Base-by-base conservation (phyloP, 2,329 filamentous ascomycete genomes). In the Monosporascus cannonballus region DNA sequence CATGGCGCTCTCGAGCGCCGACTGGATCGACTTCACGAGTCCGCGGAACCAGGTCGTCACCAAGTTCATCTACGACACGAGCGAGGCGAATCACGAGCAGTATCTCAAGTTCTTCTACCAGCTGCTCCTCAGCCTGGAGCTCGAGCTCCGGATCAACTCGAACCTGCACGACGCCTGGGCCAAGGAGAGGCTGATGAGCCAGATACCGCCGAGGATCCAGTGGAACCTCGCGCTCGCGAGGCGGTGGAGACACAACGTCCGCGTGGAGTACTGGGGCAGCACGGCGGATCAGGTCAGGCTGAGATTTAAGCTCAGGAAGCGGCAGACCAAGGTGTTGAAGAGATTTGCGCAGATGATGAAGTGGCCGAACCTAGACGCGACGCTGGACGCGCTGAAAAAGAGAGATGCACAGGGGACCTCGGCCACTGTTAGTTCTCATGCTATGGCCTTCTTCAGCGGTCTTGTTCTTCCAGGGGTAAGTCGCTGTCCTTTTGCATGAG, bases 361-460 rank as follows among this genome's bases (percentile, higher is more conserved):
- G 67, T 91, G 87, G 87, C 87, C 87, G 1, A 90, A 90, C 60
- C 77, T 89, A 54, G 73, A 73, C 20, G 81, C 83, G 54, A 83
- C 87, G 6, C 75, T 88, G 45, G 78, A 81, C 42, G 75, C 80
- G 46, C 75, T 90, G 51, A 80, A 78, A 56, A 77, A 85, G 55
- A 76, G 77, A 55, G 83, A 86, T 53, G 71, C 69, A 11, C 81
- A 86, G 54, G 76, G 78, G 22, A 74, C 75, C 15, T 70, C 88
- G 50, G 75, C 87, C 56, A 72, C 77, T 41, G 71, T 85, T 63
- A 84, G 84, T 61, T 87, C 86, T 20, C 85, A 89, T 63, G 80
- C 86, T 17, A 85, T 89, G 80, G 87, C 87, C 6, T 91, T 87
- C 72, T 90, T 90, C 63, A 87, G 84, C 38, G 87, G 86, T 4